These are phyloP conservation scores for Pseudozyma pruni DNA, from an alignment of 1,284 basidiomycete species.

Conservation along the genomic window DNA sequence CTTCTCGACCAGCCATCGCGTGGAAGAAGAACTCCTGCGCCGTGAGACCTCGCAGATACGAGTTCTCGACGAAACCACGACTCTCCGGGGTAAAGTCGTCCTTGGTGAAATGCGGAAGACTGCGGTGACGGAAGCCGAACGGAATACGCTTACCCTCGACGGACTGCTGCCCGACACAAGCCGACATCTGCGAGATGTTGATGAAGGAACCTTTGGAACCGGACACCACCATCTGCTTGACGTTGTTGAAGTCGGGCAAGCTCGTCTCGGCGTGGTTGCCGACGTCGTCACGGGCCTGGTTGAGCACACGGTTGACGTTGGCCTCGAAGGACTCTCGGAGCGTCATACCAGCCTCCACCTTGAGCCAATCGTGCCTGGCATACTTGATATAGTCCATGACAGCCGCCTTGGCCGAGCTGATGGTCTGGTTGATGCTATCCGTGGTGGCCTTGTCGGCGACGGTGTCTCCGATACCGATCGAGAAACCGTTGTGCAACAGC, in stretches of 20 bases:
- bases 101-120: conserved; percentile 96
- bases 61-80: conserved; percentile 99
- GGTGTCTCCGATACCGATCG: conserved; percentile 98
- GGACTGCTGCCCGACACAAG: conserved; percentile 97
- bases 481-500: conserved; percentile 99
- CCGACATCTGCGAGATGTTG: conserved; percentile 99
- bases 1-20: conserved; percentile 99
- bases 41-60: conserved; percentile 95
- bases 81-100: conserved; percentile 98
- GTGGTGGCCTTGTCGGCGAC: conserved; percentile 92
- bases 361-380: conserved; percentile 64
- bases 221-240: conserved; percentile 99
- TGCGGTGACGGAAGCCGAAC: conserved; percentile 96
- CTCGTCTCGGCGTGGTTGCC: conserved; percentile 95
- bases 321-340: conserved; percentile 98
- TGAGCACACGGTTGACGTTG: conserved; percentile 88
- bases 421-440: conserved; percentile 81
- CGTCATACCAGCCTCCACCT: conserved; percentile 84
- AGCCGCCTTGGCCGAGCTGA: conserved; percentile 78
- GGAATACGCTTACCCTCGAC: conserved; percentile 98
- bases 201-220: conserved; percentile 93
- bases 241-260: conserved; percentile 98
- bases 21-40: conserved; percentile 99
- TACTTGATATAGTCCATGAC: conserved; percentile 64
- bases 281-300: conserved; percentile 92